Evolutionary conservation across 2,329 filamentous ascomycete genomes (phyloP).

Genomic region (Fusarium sp.): DNA sequence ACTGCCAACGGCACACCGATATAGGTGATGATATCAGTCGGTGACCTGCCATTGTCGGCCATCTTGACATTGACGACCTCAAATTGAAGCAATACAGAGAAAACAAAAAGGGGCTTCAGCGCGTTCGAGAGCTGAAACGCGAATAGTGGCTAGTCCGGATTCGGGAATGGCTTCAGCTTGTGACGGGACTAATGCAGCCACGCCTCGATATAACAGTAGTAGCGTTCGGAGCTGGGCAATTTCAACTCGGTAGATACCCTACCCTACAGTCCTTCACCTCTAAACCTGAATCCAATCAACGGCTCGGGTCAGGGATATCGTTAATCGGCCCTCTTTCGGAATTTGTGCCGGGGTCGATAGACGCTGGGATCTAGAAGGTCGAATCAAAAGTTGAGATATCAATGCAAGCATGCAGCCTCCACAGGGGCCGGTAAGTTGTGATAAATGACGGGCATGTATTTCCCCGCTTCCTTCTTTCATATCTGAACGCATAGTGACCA

Average conservation of each 20-base stretch:
- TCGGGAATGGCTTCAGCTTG: background rate
- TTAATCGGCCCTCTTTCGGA: background rate
- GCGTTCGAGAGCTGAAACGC: constrained; percentile 15
- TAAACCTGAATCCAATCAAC: background rate
- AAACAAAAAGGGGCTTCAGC: constrained; percentile 8
- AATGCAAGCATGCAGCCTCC: background rate
- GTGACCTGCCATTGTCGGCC: constrained; percentile 48
- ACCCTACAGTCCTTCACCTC: background rate
- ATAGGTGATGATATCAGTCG: constrained; percentile 65
- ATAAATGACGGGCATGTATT: background rate
- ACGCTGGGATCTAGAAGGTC: background rate
- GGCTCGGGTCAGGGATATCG: background rate
- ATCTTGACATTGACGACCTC: constrained; percentile 25
- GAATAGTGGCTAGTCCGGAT: constrained; percentile 14
- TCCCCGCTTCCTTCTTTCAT: background rate
- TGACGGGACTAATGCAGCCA: constrained; percentile 6
- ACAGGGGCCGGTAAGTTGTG: background rate
- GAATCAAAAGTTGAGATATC: constrained; percentile 5
- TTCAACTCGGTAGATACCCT: background rate
- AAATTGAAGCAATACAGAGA: background rate
- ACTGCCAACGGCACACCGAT: constrained; percentile 68
- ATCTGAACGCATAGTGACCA: background rate
- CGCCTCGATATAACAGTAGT: background rate
- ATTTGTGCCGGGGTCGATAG: background rate
- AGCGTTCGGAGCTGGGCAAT: background rate